A percentile compares a stretch with the other conserved stretches of the same genome.
phyloP scores from a whole-genome alignment of 768 basidiomycete genomes.

The Mycena maculata region DNA sequence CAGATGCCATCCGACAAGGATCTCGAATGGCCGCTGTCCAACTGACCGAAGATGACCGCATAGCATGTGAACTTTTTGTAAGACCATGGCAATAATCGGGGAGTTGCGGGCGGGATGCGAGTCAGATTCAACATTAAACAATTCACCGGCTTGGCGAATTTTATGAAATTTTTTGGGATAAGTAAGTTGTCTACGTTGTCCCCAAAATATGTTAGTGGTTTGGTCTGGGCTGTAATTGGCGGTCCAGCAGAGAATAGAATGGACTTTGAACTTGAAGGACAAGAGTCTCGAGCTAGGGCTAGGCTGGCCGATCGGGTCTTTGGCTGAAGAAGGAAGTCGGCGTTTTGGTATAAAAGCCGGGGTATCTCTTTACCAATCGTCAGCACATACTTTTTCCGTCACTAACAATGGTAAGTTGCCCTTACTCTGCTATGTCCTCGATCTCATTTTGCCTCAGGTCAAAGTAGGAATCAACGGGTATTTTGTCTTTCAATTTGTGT shows the following conservation, averaged over 20 bases:
- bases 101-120: too few relatives aligned
- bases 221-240: too few relatives aligned
- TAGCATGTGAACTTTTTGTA: background rate
- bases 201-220: too few relatives aligned
- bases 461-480: constrained; percentile 98
- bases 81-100: too few relatives aligned
- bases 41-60: background rate
- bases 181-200: too few relatives aligned
- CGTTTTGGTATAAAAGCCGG: constrained; percentile 16
- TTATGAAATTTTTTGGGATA: too few relatives aligned
- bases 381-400: constrained; percentile 15
- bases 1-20: background rate
- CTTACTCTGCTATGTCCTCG: background rate
- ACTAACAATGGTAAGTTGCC: constrained; percentile 21
- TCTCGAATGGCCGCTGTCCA: constrained; percentile 2
- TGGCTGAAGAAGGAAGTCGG: constrained; percentile 1
- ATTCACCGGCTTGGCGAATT: too few relatives aligned
- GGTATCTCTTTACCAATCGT: background rate
- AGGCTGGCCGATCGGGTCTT: background rate
- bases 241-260: too few relatives aligned
- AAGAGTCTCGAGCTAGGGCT: too few relatives aligned
- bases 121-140: too few relatives aligned
- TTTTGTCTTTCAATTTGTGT: constrained; percentile 33
- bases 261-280: too few relatives aligned
- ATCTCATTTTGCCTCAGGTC: constrained; percentile 53